Conservation (phyloP, 2,329 filamentous ascomycete genomes). For the Pseudogymnoascus sp. region DNA sequence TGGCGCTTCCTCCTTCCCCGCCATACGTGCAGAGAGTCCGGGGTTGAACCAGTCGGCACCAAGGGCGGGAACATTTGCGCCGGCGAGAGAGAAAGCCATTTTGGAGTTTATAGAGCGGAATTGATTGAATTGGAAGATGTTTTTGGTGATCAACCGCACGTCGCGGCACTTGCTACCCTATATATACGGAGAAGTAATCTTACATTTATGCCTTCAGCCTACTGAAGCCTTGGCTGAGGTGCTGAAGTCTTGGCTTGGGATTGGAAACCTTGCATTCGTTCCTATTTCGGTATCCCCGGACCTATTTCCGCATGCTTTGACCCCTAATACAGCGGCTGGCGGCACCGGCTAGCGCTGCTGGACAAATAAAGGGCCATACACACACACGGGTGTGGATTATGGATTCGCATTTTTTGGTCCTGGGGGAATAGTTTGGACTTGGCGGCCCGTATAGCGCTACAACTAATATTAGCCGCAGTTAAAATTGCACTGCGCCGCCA, state of each 20-base stretch:
- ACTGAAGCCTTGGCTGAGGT: neutral
- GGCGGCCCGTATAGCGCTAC: neutral
- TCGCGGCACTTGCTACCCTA: neutral
- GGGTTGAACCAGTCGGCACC: neutral
- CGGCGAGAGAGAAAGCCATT: neutral
- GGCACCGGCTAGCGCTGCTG: neutral
- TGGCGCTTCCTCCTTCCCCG: neutral
- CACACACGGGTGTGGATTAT: neutral
- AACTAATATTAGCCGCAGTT: neutral
- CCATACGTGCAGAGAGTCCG: neutral
- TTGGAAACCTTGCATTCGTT: neutral
- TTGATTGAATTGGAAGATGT: neutral
- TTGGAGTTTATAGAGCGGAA: neutral
- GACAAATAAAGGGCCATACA: neutral
- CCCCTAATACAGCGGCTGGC: neutral
- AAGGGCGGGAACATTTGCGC: neutral
- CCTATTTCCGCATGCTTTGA: neutral
- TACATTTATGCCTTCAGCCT: neutral
- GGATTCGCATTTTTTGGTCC: neutral
- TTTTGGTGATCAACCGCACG: neutral
- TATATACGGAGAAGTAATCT: neutral
- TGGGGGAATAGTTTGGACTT: neutral
- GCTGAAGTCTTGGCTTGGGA: neutral
- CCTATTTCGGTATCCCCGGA: neutral
- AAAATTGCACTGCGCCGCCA: neutral